Conservation (phyloP, 805 yeast species). For the Ogataea trehalophila region DNA sequence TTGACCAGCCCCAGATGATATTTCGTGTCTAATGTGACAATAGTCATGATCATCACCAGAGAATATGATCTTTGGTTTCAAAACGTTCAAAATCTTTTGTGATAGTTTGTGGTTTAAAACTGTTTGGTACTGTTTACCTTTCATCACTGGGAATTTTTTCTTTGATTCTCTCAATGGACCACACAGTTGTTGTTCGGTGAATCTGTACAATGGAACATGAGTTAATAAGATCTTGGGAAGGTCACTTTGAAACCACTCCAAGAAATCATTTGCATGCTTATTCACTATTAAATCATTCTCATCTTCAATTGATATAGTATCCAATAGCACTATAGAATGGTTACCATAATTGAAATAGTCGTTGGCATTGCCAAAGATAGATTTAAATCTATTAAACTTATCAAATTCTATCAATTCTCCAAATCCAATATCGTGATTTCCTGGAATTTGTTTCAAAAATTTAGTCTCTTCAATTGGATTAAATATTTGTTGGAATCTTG, state of each 20-base stretch:
- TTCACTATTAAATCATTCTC: constrained; percentile 39
- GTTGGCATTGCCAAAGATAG: constrained; percentile 70
- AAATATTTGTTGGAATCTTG: constrained; percentile 63
- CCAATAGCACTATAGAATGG: constrained; percentile 71
- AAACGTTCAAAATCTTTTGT: constrained; percentile 46
- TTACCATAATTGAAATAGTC: constrained; percentile 52
- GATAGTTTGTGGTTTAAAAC: constrained; percentile 60
- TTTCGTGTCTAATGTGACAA: constrained; percentile 66
- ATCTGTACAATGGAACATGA: constrained; percentile 85
- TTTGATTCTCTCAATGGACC: constrained; percentile 72
- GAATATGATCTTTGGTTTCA: constrained; percentile 68
- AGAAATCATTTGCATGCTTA: constrained; percentile 46
- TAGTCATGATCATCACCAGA: constrained; percentile 97
- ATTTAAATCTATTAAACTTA: constrained; percentile 57
- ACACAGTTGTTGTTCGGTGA: constrained; percentile 52
- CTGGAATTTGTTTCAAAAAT: constrained; percentile 53
- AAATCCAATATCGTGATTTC: constrained; percentile 96
- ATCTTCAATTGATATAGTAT: constrained; percentile 74
- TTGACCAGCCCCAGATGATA: constrained; percentile 1
- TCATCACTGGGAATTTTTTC: constrained; percentile 57
- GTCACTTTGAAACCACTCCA: constrained; percentile 35
- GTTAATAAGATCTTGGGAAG: constrained; percentile 68
- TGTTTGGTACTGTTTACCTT: constrained; percentile 87
- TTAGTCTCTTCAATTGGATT: constrained; percentile 36
- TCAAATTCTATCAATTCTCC: constrained; percentile 60